Base-by-base conservation (phyloP, 148 eudicot species). In the Amaranthus hypochondriacus region DNA sequence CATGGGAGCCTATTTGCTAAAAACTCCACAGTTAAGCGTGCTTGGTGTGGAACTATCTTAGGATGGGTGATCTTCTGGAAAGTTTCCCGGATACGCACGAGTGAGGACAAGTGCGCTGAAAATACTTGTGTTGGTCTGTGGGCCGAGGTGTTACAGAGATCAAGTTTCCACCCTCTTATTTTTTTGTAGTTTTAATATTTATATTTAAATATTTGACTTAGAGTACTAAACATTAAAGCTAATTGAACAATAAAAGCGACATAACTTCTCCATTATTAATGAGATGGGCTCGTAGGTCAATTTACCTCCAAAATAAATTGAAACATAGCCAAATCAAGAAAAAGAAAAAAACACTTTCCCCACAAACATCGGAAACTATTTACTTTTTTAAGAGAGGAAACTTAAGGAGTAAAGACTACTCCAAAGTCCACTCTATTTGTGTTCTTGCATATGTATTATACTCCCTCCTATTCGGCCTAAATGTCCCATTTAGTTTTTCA, bases 271-370 rank as follows among this genome's bases (percentile, higher is more conserved):
- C 52, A 54, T 49, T 48, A 58, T 56, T 51, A 71, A 42, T 73
- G 57, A 64, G 54, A 12, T 28, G 39, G 42, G 48, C 11, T 49
- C 48, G 81, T 69, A 75, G 73, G 77, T 65, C 77, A 79, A 55
- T 74, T 69, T 58, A 66, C 65, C 73, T 59, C 51, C 73, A 73
- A 77, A 69, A 56, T 56, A 12, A n/a, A 69, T 56, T 62, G 49
- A 54, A 28, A 46, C 9, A 49, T 28, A 62, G 12, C 6, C 44
- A 43, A 5, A 47, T 7, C 6, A 13, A 43, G 14, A 39, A 2
- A 3, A 7, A 21, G 2, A 60, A 59, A 21, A 3, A 28, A 14
- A 2, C 42, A 14, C 14, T 18, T 2, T 8, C 6, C 62, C 56
- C 39, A 48, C 39, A 60, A 55, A 21, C 39, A 6, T 4, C 7